Base-by-base conservation (phyloP, 305 asterid species). In the Solanum hybrid region DNA sequence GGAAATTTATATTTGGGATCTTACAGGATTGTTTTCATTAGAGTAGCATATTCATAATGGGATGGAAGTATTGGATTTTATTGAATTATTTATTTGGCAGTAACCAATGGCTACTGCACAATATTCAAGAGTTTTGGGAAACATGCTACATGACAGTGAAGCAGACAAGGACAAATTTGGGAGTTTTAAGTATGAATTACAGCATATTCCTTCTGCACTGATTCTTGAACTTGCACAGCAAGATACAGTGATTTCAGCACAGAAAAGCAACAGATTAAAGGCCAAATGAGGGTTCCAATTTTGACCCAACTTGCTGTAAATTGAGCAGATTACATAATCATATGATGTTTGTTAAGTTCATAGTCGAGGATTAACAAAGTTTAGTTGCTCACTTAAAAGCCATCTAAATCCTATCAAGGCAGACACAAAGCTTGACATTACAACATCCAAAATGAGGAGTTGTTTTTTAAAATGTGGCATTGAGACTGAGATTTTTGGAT, bases 1-100 rank as follows among this genome's bases (percentile, higher is more conserved):
- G 95, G 95, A 89, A 85, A 60, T 90, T 37, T 88, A 88, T 40
- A 78, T 91, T 90, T 91, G 86, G 87, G 88, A 91, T 92, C 91
- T 92, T 80, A 81, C 85, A 89, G 34, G 84, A 40, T 89, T 37
- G 66, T 90, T 89, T 86, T 85, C 24, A 78, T 88, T 78, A 79
- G 64, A 77, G 73, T 90, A 78, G 27, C 88, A 85, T 42, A 87
- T 87, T 87, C 75, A 76, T 42, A 76, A 84, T 84, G 40, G 37
- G 87, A 60, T 85, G 42, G 76, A 51, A 85, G 87, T 56, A 85
- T 85, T 85, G 76, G 76, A 85, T 85, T 85, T 85, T 84, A 84
- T 84, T 84, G 87, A 84, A 84, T 51, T 84, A 51, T 84, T 82
- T 29, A 84, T 51, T 84, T 46, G 75, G 87, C 31, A 84, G 13